Evolutionary conservation across 768 basidiomycete genomes (phyloP).

Genomic region (Lactifluus echinatus): DNA sequence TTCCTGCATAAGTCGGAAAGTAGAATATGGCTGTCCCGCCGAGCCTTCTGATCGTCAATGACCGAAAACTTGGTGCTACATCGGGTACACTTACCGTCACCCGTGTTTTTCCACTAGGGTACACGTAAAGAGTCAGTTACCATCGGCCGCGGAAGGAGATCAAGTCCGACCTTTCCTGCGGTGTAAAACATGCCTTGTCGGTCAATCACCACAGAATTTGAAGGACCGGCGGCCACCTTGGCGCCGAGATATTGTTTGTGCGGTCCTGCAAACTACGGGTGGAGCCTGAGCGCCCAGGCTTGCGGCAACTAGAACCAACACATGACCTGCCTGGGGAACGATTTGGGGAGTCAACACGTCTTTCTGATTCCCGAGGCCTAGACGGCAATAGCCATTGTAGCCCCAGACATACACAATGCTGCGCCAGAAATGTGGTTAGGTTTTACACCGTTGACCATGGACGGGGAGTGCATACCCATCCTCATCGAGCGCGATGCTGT

Average conservation of each 20-base stretch:
- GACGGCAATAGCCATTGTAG: constrained; percentile 84
- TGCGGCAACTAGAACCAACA: not conserved
- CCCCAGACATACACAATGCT: constrained; percentile 83
- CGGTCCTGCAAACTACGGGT: constrained; percentile 61
- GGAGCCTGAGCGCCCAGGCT: not conserved
- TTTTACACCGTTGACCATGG: too few relatives aligned
- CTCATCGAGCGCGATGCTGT: constrained; percentile 71
- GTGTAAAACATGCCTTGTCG: constrained; percentile 81
- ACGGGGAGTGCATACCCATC: constrained; percentile 56
- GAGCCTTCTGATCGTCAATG: constrained; percentile 47
- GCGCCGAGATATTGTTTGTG: constrained; percentile 54
- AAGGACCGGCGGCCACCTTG: constrained; percentile 67
- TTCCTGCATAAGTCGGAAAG: constrained; percentile 81
- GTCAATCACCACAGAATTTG: constrained; percentile 79
- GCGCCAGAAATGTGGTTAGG: constrained; percentile 5
- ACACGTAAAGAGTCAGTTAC: not conserved
- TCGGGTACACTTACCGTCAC: constrained; percentile 53
- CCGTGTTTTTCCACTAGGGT: constrained; percentile 84
- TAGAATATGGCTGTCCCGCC: constrained; percentile 80
- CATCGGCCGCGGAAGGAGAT: not conserved
- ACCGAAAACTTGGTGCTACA: not conserved
- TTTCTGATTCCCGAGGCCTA: constrained; percentile 81
- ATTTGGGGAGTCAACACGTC: constrained; percentile 73
- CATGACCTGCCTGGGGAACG: constrained; percentile 59
- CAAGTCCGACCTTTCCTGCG: constrained; percentile 56